phyloP scores from a whole-genome alignment of 345 rosid genomes.

The Garcia nutans region DNA sequence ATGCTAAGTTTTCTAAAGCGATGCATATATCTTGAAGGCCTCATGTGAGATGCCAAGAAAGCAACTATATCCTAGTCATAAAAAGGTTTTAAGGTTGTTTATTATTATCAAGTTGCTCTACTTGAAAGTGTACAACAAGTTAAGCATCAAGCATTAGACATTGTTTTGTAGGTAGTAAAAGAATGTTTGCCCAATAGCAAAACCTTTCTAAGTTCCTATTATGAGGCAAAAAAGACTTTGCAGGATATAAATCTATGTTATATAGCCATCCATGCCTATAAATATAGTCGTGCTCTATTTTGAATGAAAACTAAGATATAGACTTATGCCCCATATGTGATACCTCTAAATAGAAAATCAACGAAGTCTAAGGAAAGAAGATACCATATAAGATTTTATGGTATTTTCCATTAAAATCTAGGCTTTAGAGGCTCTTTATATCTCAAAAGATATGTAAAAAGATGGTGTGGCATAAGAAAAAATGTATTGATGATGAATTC shows the following conservation, averaged over 20 bases:
- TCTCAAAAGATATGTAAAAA: neutral
- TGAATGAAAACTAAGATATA: too few relatives aligned
- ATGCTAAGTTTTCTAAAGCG: too few relatives aligned
- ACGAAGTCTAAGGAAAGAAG: neutral
- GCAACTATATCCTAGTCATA: too few relatives aligned
- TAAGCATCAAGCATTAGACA: neutral
- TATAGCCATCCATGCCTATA: too few relatives aligned
- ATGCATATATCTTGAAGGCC: too few relatives aligned
- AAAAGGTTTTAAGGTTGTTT: too few relatives aligned
- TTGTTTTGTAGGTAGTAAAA: neutral
- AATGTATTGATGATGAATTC: neutral
- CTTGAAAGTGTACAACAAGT: neutral
- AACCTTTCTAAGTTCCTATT: neutral
- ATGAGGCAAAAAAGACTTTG: neutral
- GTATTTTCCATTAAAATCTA: neutral
- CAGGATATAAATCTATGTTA: too few relatives aligned
- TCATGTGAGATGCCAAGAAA: too few relatives aligned
- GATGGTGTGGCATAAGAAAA: neutral
- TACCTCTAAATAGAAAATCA: neutral
- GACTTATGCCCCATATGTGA: too few relatives aligned
- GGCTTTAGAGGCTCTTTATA: neutral
- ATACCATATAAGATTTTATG: neutral
- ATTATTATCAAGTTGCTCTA: neutral
- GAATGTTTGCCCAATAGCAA: neutral
- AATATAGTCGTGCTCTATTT: too few relatives aligned